Base-by-base conservation (phyloP, 106 monocot genomes). In the Acorus calamus region DNA sequence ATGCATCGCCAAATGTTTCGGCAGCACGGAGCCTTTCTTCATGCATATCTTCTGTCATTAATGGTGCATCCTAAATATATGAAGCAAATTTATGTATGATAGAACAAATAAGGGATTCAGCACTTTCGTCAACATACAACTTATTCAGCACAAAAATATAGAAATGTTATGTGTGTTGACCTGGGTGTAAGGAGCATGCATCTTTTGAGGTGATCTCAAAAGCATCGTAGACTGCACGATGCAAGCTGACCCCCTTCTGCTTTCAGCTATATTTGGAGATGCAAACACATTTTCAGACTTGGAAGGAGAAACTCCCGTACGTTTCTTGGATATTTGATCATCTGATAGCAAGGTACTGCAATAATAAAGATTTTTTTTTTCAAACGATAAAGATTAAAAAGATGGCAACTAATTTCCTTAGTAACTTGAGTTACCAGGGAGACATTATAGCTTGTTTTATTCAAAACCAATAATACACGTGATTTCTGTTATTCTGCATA, bases 11-110 rank as follows among this genome's bases (percentile, higher is more conserved):
- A 69, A 90, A 85, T 55, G 77, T 83, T 85, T 96, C 96, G 54
- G 74, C 79, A 47, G 83, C 87, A 56, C 70, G 82, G 14, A 96
- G 82, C 49, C 96, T 80, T 74, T 96, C 96, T 83, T 96, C 96
- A 80, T 96, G 96, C 96, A 96, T 96, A 73, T 96, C 96, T 80
- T 96, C 96, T 9, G 96, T 96, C 91, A 96, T 87, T 72, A 82
- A 57, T 67, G 87, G 96, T 59, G 96, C 69, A 76, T 87, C 83
- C 96, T 96, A 73, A 60, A 77, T 9, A 11, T 65, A 1, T 45
- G 4, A 58, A 64, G 11, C 4, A 28, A 28, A 28, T 28, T 28
- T 28, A 28, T 28, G 28, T 28, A 28, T 28, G 28, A 28, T 28
- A 28, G 28, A 28, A 28, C 28, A 28, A 28, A 28, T 28, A 28